Base-by-base conservation (phyloP, 495 filamentous ascomycete genomes). In the Xanthoparmelia taractica region DNA sequence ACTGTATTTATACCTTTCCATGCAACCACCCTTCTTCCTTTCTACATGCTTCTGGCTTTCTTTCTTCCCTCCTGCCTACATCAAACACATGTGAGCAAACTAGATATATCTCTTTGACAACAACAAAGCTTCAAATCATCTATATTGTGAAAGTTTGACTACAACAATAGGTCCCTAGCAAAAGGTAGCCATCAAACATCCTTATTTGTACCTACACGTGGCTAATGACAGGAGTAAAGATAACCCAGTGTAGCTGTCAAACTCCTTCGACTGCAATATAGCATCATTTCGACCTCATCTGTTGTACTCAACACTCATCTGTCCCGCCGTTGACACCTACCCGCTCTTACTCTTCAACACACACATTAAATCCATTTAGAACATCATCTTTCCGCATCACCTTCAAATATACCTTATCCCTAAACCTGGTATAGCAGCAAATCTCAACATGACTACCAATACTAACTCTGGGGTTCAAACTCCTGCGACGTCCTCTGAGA, bases 11-110 rank as follows among this genome's bases (percentile, higher is more conserved):
- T 57, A 36, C 60, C 58, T 50, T 61, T n/a, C 43, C 20, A 55
- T 65, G 63, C 47, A 61, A 45, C 63, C 48, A 62, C 8, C 63
- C 63, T 61, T 47, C 56, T 29, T 57, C 17, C 31, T 40, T 38
- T 36, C 47, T 55, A 54, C 45, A 29, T 48, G 34, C 57, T 29
- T 47, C 45, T 37, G 20, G 23, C 13, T 38, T 40, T 47, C 45
- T 47, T 37, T 34, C 7, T 48, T 38, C 33, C 41, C 25, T 47
- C 37, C n/a, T 17, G 27, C 33, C 23, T 23, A 4, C 41, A 55
- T 57, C 63, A 64, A 33, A 29, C 37, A 55, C 47, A 10, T 45
- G 41, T 37, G 6, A 34, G 25, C 63, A 59, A 34, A 38, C 57
- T 38, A 40, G 20, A 33, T 37, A 27, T 62, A 56, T 33, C 8